A percentile compares a stretch with the other conserved stretches of the same genome.
Evolutionary conservation across 2,329 filamentous ascomycete species (phyloP).

Genomic region (Tricladium varicosporioides): DNA sequence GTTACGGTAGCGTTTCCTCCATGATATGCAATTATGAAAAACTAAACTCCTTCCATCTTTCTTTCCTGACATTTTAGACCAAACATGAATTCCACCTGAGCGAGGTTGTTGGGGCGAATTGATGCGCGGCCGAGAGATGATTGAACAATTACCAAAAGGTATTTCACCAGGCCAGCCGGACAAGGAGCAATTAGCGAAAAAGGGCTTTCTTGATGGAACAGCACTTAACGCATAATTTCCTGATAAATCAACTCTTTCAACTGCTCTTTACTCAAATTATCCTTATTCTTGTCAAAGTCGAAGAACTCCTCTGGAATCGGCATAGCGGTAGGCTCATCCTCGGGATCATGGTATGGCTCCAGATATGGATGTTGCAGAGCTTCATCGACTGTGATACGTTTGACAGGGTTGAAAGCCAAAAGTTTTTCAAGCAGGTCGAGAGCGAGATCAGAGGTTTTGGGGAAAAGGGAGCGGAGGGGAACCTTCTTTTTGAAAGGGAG

Average conservation of each 20-base stretch:
- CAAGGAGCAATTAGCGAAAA: neutral
- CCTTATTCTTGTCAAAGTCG: constrained; percentile 99
- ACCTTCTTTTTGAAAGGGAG: constrained; percentile 99
- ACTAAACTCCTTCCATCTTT: neutral
- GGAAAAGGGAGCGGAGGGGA: constrained; percentile 93
- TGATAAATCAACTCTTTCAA: constrained; percentile 96
- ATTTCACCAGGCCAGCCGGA: neutral
- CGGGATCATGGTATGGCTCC: constrained; percentile 97
- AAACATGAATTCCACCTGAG: no score
- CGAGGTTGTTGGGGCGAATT: no score
- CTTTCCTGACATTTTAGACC: no score
- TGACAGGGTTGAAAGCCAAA: constrained; percentile 95
- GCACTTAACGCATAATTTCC: constrained; percentile 67
- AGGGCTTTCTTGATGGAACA: neutral
- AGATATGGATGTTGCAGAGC: constrained; percentile 97
- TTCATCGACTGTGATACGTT: constrained; percentile 97
- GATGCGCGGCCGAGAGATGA: no score
- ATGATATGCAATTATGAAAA: constrained; percentile 1
- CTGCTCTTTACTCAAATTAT: constrained; percentile 96
- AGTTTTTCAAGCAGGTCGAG: constrained; percentile 94
- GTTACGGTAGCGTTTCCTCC: neutral
- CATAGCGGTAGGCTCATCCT: constrained; percentile 94
- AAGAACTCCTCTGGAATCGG: constrained; percentile 99
- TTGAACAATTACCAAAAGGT: neutral
- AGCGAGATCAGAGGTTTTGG: constrained; percentile 96